These are phyloP conservation scores for Pyrus bretschneideri DNA, from an alignment of 306 rosid genomes.

Conservation along the genomic window DNA sequence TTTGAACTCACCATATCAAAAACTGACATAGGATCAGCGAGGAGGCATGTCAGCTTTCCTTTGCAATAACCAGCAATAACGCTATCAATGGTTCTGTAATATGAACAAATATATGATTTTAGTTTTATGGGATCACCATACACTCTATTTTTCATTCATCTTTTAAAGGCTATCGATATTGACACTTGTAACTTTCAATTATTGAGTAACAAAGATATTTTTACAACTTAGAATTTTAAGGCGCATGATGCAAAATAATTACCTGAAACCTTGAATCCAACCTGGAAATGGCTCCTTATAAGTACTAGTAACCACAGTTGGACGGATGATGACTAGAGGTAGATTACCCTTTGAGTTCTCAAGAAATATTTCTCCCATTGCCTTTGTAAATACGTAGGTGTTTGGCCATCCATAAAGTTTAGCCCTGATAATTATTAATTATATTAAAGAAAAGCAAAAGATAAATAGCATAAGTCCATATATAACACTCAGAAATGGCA, in stretches of 20 bases:
- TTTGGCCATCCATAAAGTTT: slow-evolving; percentile 39
- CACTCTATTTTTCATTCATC: not conserved
- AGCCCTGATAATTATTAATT: slow-evolving; percentile 15
- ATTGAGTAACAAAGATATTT: not conserved
- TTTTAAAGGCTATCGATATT: not conserved
- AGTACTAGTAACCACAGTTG: slow-evolving; percentile 15
- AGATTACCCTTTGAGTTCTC: not conserved
- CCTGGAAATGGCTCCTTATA: slow-evolving; percentile 29
- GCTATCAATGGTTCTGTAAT: slow-evolving; percentile 35
- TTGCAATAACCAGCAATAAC: slow-evolving; percentile 15
- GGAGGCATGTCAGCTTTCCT: slow-evolving; percentile 26
- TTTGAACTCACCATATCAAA: slow-evolving; percentile 2
- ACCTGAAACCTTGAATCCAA: slow-evolving; percentile 44
- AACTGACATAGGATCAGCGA: slow-evolving; percentile 19
- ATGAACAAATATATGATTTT: not conserved
- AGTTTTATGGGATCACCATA: not conserved
- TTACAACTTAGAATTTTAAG: not conserved
- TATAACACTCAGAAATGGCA: not conserved
- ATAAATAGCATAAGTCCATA: not conserved
- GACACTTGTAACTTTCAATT: not conserved
- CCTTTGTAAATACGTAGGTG: slow-evolving; percentile 34
- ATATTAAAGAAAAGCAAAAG: not conserved
- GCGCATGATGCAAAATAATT: not conserved
- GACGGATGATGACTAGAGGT: slow-evolving; percentile 25
- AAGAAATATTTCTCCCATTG: slow-evolving; percentile 42